Conservation (phyloP, 805 yeast species). For the Suhomyces vadensis region DNA sequence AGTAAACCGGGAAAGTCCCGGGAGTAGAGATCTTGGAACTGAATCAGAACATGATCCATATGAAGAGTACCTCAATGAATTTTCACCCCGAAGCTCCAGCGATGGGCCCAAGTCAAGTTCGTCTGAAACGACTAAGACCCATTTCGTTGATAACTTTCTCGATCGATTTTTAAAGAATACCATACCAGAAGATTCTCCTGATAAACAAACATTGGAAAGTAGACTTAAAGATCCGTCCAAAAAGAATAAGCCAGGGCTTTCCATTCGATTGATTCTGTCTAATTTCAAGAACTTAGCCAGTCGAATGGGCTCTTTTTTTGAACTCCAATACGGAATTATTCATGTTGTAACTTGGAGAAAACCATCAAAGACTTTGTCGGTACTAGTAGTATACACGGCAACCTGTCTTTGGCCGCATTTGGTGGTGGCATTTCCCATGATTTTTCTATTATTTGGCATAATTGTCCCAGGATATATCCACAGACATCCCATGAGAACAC, state of each 20-base stretch:
- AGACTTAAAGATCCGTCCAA: slow-evolving; percentile 48
- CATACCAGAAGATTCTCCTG: slow-evolving; percentile 49
- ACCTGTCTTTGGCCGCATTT: slow-evolving; percentile 72
- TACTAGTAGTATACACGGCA: slow-evolving; percentile 60
- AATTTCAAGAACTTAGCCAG: slow-evolving; percentile 60
- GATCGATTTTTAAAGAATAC: slow-evolving; percentile 54
- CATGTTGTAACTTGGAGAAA: slow-evolving; percentile 71
- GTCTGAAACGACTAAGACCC: slow-evolving; percentile 20
- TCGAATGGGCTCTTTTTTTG: slow-evolving; percentile 57
- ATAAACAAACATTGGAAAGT: slow-evolving; percentile 42
- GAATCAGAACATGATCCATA: neutral
- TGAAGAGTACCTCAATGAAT: neutral
- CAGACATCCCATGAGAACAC: slow-evolving; percentile 61
- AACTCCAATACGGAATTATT: slow-evolving; percentile 59
- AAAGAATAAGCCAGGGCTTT: slow-evolving; percentile 50
- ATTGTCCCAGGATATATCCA: slow-evolving; percentile 70
- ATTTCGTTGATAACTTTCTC: slow-evolving; percentile 59
- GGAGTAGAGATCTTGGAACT: neutral
- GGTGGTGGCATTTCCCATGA: slow-evolving; percentile 61
- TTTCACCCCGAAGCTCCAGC: neutral
- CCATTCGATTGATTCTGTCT: slow-evolving; percentile 54
- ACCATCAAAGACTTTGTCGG: slow-evolving; percentile 67
- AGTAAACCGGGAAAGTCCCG: slow-evolving; percentile 7
- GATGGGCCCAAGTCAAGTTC: neutral
- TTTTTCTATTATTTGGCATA: slow-evolving; percentile 54